Evolutionary conservation across 2,329 filamentous ascomycete genomes (phyloP).

Genomic region (Seiridium unicorne): DNA sequence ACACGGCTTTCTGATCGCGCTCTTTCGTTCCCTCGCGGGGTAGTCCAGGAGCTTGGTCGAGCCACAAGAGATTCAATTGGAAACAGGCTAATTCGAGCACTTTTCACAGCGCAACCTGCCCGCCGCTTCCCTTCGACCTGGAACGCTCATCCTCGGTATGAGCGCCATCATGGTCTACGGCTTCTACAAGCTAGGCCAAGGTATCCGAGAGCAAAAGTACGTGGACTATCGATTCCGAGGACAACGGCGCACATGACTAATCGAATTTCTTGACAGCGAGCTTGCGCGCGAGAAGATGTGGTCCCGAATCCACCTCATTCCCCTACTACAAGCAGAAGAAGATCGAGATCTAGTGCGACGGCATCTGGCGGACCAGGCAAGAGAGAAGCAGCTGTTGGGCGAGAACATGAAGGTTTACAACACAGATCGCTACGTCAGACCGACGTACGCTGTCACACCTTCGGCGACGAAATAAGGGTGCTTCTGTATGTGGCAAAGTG

Average conservation of each 20-base stretch:
- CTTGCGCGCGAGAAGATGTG: conserved; percentile 97
- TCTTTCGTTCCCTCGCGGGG: too few relatives aligned
- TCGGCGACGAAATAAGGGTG: conserved; percentile 34
- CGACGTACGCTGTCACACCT: conserved; percentile 76
- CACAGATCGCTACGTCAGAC: conserved; percentile 79
- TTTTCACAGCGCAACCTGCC: conserved; percentile 81
- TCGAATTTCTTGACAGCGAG: conserved; percentile 50
- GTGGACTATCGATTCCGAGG: conserved; percentile 26
- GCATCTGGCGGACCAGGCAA: conserved; percentile 79
- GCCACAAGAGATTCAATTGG: too few relatives aligned
- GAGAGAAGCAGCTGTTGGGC: conserved; percentile 88
- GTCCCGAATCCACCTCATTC: conserved; percentile 92
- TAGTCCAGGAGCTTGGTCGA: too few relatives aligned
- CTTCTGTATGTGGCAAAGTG: neutral
- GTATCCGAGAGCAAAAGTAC: conserved; percentile 89
- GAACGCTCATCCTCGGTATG: conserved; percentile 73
- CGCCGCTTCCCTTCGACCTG: conserved; percentile 83
- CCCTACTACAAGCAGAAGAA: conserved; percentile 91
- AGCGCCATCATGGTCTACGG: conserved; percentile 82
- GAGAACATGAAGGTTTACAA: conserved; percentile 84
- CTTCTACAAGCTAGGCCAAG: conserved; percentile 81
- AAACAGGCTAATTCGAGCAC: neutral
- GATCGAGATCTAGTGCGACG: conserved; percentile 92
- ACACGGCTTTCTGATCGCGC: too few relatives aligned
- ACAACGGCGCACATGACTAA: too few relatives aligned